phyloP scores from a whole-genome alignment of 441 rosid genomes.

The Erodium moschatum region DNA sequence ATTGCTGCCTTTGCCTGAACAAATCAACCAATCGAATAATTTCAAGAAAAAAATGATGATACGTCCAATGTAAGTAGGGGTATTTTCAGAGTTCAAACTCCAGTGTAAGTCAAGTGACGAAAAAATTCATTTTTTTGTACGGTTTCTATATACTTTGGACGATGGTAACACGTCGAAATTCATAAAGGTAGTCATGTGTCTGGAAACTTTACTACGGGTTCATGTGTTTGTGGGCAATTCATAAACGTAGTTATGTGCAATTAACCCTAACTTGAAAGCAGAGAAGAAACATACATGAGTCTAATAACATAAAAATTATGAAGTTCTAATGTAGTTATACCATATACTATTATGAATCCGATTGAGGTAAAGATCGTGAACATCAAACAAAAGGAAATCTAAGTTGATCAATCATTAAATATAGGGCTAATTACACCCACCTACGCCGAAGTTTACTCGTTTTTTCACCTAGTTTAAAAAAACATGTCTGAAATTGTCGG shows the following conservation, averaged over 20 bases:
- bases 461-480: too few relatives aligned
- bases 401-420: conserved; percentile 4
- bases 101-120: too few relatives aligned
- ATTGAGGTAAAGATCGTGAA: neutral
- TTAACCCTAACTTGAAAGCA: neutral
- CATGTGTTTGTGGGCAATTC: too few relatives aligned
- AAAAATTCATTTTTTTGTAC: too few relatives aligned
- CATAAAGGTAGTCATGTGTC: too few relatives aligned
- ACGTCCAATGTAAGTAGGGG: too few relatives aligned
- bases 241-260: too few relatives aligned
- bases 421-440: neutral
- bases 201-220: too few relatives aligned
- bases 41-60: conserved; percentile 6
- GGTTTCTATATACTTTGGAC: too few relatives aligned
- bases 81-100: too few relatives aligned
- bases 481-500: too few relatives aligned
- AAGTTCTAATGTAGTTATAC: neutral
- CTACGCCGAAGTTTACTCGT: too few relatives aligned
- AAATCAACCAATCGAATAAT: conserved; percentile 15
- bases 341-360: neutral
- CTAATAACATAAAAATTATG: neutral
- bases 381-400: neutral
- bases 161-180: neutral
- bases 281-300: neutral
- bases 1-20: conserved; percentile 84